Base-by-base conservation (phyloP, 2,329 filamentous ascomycete species). In the Ascochyta pisi region DNA sequence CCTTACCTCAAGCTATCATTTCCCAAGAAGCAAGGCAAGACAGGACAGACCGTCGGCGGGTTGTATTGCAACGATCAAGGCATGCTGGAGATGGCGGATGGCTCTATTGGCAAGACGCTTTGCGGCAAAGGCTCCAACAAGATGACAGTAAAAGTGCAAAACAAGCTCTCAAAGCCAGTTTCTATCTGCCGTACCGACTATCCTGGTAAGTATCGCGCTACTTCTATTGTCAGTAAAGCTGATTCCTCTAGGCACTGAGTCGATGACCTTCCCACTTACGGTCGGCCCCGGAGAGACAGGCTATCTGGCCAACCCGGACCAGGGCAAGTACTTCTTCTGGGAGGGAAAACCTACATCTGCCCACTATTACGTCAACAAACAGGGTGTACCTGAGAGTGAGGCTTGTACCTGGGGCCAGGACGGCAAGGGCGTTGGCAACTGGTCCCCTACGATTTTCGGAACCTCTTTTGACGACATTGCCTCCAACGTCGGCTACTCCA, bases 291-390 rank as follows among this genome's bases (percentile, higher is more conserved):
- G 90, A 56, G 69, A 78, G 44, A 83, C 78, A 24, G 79, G 86
- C 58, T 77, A 82, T 33, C 79, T 99, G 63, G 91, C 90, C 73
- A 94, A 91, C 81, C 90, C 94, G 42, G 79, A 89, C 63, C 86
- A 88, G 57, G 73, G 75, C 44, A 82, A 79, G 46, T 96, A 94
- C 82, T 98, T 92, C 82, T 78, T 82, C 59, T 96, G 91, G 91
- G 66, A 91, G 69, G 85, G 85, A 67, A 84, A 84, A 75, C 68
- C 79, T 46, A 98, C 95, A 48, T 93, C 91, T 43, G 93, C 93
- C 40, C 95, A 98, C 80, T 98, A 96, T 84, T 99, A 99, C 75
- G 85, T 98, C 78, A 98, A 98, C 85, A 90, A 90, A 68, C 83
- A 86, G 66, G 92, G 92, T 58, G 81, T 89, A 49, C 68, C 78